Conservation (phyloP, 495 filamentous ascomycete genomes). For the Lepidopterella palustris region DNA sequence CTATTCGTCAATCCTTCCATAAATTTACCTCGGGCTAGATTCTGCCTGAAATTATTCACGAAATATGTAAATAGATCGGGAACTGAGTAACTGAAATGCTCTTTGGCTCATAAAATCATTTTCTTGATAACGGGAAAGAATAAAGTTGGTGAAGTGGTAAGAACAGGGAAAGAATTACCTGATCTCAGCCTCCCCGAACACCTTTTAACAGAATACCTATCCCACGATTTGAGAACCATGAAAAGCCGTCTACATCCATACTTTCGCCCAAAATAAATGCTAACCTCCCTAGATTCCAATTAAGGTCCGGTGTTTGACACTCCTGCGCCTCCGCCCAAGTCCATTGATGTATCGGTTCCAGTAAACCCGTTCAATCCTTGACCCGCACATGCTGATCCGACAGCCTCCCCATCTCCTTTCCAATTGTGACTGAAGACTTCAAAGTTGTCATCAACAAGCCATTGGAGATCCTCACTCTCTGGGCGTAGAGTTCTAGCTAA, state of each 20-base stretch:
- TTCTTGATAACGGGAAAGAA: background rate
- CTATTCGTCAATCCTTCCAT: too few species aligned
- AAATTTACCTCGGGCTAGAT: too few species aligned
- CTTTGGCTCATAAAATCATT: background rate
- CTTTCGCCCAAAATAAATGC: background rate
- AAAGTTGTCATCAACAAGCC: constrained; percentile 38
- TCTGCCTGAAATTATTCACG: too few species aligned
- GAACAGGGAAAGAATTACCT: background rate
- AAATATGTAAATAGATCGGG: background rate
- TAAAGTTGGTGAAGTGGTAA: background rate
- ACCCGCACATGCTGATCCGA: constrained; percentile 10
- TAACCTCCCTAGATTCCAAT: background rate
- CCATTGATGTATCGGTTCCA: background rate
- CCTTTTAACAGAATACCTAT: background rate
- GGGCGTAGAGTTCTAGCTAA: constrained; percentile 33
- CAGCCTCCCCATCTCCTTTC: constrained; percentile 21
- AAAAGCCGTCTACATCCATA: background rate
- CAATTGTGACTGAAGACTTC: constrained; percentile 37
- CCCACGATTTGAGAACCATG: background rate
- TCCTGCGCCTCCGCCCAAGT: constrained; percentile 5
- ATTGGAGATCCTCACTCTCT: constrained; percentile 36
- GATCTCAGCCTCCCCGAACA: background rate
- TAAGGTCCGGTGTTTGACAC: constrained; percentile 1
- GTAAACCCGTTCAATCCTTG: constrained; percentile 9
- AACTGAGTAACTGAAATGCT: background rate